Evolutionary conservation across 2,329 filamentous ascomycete species (phyloP).

Genomic region (Diaporthe sp.): DNA sequence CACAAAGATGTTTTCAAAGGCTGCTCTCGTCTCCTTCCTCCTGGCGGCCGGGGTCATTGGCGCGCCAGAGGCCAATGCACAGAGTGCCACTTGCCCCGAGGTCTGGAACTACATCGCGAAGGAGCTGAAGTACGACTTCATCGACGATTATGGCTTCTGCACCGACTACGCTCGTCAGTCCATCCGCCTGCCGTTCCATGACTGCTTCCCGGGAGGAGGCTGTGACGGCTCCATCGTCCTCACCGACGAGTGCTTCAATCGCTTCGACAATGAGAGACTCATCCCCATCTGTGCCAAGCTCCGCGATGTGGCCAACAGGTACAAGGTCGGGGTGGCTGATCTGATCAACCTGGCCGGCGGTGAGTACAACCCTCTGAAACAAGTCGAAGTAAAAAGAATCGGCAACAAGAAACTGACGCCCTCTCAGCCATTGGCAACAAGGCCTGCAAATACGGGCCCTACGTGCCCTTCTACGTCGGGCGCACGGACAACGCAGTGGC

Average conservation of each 20-base stretch:
- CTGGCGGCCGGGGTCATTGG: slow-evolving; percentile 19
- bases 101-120: slow-evolving; percentile 33
- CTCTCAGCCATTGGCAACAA: slow-evolving; percentile 46
- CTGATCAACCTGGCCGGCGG: slow-evolving; percentile 39
- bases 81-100: background rate
- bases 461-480: slow-evolving; percentile 46
- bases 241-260: slow-evolving; percentile 32
- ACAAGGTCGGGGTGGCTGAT: slow-evolving; percentile 34
- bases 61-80: background rate
- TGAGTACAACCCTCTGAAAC: background rate
- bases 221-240: slow-evolving; percentile 40
- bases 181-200: slow-evolving; percentile 39
- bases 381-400: background rate
- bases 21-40: slow-evolving; percentile 8
- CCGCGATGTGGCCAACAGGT: slow-evolving; percentile 4
- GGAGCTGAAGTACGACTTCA: slow-evolving; percentile 35
- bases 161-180: slow-evolving; percentile 32
- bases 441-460: slow-evolving; percentile 44
- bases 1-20: slow-evolving; percentile 8
- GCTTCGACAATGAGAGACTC: slow-evolving; percentile 28
- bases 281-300: slow-evolving; percentile 31
- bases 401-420: background rate
- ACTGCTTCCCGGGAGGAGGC: slow-evolving; percentile 38
- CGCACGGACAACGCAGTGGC: slow-evolving; percentile 45
- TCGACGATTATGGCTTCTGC: slow-evolving; percentile 30